Conservation (phyloP, 2,329 filamentous ascomycete species). For the Nemania serpens region DNA sequence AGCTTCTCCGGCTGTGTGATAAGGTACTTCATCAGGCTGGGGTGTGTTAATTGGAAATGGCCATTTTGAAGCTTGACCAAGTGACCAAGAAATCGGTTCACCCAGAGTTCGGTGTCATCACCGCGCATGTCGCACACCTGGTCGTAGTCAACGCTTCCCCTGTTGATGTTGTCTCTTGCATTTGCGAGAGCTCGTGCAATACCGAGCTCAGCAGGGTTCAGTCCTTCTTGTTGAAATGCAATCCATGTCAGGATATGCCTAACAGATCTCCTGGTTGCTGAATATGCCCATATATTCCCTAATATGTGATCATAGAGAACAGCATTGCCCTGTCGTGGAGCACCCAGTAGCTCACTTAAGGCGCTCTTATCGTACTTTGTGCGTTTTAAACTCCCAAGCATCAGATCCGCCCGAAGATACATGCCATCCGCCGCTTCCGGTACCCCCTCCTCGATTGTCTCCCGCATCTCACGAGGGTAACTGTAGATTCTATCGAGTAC, state of each 20-base stretch:
- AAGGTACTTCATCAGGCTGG: constrained; percentile 7
- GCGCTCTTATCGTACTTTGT: neutral
- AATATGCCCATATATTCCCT: neutral
- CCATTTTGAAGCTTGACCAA: constrained; percentile 1
- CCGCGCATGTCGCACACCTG: neutral
- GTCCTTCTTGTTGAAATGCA: constrained; percentile 3
- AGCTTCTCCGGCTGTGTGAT: constrained; percentile 1
- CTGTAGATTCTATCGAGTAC: neutral
- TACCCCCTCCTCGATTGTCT: neutral
- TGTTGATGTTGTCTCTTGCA: neutral
- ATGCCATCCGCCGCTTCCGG: neutral
- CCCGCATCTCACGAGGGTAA: neutral
- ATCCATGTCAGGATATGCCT: constrained; percentile 4
- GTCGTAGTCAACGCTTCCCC: neutral
- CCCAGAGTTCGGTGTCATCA: constrained; percentile 11
- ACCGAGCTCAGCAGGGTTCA: constrained; percentile 6
- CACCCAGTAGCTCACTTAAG: neutral
- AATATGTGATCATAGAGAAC: constrained; percentile 5
- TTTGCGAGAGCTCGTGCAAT: constrained; percentile 4
- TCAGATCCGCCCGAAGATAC: constrained; percentile 3
- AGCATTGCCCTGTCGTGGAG: neutral
- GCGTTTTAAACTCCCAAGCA: constrained; percentile 11
- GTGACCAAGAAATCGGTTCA: constrained; percentile 6
- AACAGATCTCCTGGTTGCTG: neutral
- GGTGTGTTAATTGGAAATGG: constrained; percentile 5